These are phyloP conservation scores for Nitzschia putrida DNA, from an alignment of 108 stramenopile genomes.

Conservation along the genomic window DNA sequence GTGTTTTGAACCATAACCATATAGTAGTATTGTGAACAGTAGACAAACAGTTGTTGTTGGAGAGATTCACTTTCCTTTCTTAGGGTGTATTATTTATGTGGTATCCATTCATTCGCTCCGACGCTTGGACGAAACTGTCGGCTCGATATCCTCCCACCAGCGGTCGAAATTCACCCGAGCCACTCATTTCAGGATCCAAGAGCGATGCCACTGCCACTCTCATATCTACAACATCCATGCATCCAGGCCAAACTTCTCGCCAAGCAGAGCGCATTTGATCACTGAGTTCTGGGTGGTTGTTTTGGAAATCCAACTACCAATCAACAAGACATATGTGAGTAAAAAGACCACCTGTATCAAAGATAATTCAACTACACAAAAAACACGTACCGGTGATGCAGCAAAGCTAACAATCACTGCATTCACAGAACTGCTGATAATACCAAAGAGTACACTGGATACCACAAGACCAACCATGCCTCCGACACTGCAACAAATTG, in stretches of 20 bases:
- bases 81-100: too few species aligned
- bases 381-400: slow-evolving; percentile 54
- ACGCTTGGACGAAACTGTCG: too few species aligned
- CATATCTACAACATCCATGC: slow-evolving; percentile 70
- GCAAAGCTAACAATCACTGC: slow-evolving; percentile 92
- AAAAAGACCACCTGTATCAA: background rate
- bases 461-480: slow-evolving; percentile 73
- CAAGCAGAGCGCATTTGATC: slow-evolving; percentile 79
- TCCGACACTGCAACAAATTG: slow-evolving; percentile 47
- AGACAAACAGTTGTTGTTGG: too few species aligned
- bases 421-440: slow-evolving; percentile 79
- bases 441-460: slow-evolving; percentile 69
- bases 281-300: slow-evolving; percentile 81
- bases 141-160: slow-evolving; percentile 3
- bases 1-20: too few species aligned
- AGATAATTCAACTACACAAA: slow-evolving; percentile 39
- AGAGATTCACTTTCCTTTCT: too few species aligned
- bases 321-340: too few species aligned
- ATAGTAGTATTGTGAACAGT: too few species aligned
- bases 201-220: slow-evolving; percentile 34
- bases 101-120: too few species aligned
- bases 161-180: slow-evolving; percentile 12
- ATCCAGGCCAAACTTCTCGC: slow-evolving; percentile 88
- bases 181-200: slow-evolving; percentile 28
- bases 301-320: slow-evolving; percentile 64